Conservation (phyloP, 768 basidiomycete species). For the Agrocybe pediades region DNA sequence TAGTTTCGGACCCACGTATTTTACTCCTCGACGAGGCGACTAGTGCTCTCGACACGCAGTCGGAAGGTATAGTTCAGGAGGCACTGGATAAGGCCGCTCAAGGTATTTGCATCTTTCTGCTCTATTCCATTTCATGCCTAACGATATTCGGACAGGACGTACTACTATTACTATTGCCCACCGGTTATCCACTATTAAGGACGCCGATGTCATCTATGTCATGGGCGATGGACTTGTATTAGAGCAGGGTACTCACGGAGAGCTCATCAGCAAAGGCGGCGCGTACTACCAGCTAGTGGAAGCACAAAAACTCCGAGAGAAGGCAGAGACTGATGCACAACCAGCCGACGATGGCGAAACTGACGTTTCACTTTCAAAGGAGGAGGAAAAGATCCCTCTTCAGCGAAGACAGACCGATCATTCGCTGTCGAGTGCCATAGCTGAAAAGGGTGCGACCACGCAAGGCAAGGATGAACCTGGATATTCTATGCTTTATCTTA, state of each 20-base stretch:
- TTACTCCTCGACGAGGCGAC: slow-evolving; percentile 93
- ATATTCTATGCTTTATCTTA: slow-evolving; percentile 58
- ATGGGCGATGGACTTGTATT: slow-evolving; percentile 87
- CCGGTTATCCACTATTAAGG: slow-evolving; percentile 81
- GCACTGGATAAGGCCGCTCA: slow-evolving; percentile 12
- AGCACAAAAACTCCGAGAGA: slow-evolving; percentile 76
- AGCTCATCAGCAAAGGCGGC: slow-evolving; percentile 63
- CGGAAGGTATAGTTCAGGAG: slow-evolving; percentile 12
- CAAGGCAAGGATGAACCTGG: slow-evolving; percentile 20
- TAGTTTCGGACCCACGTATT: slow-evolving; percentile 71
- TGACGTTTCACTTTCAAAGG: slow-evolving; percentile 45
- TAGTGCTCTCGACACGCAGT: slow-evolving; percentile 67
- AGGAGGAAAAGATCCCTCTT: slow-evolving; percentile 61
- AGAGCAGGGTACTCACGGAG: slow-evolving; percentile 77
- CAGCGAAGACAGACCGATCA: slow-evolving; percentile 59
- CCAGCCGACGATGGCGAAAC: slow-evolving; percentile 40
- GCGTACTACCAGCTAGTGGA: slow-evolving; percentile 76
- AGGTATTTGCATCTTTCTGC: not conserved
- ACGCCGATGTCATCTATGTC: slow-evolving; percentile 82
- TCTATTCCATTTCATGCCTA: not conserved
- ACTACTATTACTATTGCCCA: slow-evolving; percentile 84
- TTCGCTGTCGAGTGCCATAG: slow-evolving; percentile 67
- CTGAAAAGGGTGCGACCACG: slow-evolving; percentile 50
- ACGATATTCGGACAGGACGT: slow-evolving; percentile 44
- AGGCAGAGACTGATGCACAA: slow-evolving; percentile 15